Conservation (phyloP, 2,329 filamentous ascomycete genomes). For the Neonectria magnoliae region DNA sequence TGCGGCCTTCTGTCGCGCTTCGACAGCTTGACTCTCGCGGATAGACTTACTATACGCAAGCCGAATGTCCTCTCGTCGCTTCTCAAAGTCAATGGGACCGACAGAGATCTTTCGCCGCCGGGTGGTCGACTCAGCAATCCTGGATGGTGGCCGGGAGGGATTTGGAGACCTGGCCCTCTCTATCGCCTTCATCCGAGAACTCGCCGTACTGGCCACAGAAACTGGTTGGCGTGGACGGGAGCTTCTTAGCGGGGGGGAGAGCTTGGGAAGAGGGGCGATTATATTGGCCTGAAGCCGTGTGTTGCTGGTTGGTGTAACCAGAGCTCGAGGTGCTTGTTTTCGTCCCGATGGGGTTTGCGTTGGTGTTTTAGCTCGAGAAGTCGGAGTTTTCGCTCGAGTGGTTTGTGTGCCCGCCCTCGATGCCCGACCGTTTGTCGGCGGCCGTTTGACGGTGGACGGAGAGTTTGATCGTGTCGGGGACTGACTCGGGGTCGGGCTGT, state of each 20-base stretch:
- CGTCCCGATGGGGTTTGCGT: conserved; percentile 48
- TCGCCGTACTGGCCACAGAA: conserved; percentile 76
- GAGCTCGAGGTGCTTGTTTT: conserved; percentile 54
- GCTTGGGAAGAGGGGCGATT: conserved; percentile 73
- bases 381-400: conserved; percentile 53
- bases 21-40: conserved; percentile 73
- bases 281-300: conserved; percentile 78
- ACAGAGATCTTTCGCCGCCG: conserved; percentile 67
- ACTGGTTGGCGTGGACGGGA: conserved; percentile 84
- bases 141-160: conserved; percentile 44
- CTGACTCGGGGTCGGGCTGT: conserved; percentile 59
- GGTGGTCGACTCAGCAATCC: conserved; percentile 50
- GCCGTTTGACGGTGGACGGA: conserved; percentile 58
- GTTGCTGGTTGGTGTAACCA: conserved; percentile 62
- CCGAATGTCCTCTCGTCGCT: conserved; percentile 82
- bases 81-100: conserved; percentile 85
- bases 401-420: conserved; percentile 51
- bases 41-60: conserved; percentile 88
- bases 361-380: conserved; percentile 56
- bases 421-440: conserved; percentile 53
- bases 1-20: conserved; percentile 62
- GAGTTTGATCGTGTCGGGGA: conserved; percentile 67
- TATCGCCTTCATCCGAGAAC: conserved; percentile 72
- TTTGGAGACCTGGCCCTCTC: conserved; percentile 64
- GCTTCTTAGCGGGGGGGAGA: conserved; percentile 82